phyloP scores from a whole-genome alignment of 257 asterid species.

The Jasminum sambac region DNA sequence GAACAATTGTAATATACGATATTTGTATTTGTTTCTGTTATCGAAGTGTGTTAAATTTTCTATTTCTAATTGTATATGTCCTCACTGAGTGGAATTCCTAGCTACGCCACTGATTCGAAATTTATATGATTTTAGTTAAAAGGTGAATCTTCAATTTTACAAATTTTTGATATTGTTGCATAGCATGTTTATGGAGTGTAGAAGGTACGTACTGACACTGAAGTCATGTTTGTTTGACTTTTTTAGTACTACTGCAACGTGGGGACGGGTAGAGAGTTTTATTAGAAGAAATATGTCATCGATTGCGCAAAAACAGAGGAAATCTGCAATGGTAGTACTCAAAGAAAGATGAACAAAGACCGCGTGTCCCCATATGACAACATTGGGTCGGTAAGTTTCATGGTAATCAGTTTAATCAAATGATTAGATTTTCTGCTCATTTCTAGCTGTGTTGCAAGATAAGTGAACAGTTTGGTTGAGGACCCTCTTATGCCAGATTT shows the following conservation, averaged over 20 bases:
- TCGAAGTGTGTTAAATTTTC: too few relatives aligned
- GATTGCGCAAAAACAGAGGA: slow-evolving; percentile 20
- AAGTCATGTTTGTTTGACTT: slow-evolving; percentile 16
- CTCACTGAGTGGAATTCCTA: too few relatives aligned
- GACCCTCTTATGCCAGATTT: too few relatives aligned
- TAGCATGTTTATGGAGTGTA: slow-evolving; percentile 4
- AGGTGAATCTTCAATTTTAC: not conserved
- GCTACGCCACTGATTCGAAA: too few relatives aligned
- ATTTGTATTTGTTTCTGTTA: too few relatives aligned
- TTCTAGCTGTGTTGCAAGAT: too few relatives aligned
- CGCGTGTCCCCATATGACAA: slow-evolving; percentile 29
- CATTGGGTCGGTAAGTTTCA: slow-evolving; percentile 33
- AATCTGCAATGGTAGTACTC: slow-evolving; percentile 32
- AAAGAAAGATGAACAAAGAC: slow-evolving; percentile 17
- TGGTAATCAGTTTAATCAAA: not conserved
- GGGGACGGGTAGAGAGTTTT: slow-evolving; percentile 43
- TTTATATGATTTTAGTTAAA: too few relatives aligned
- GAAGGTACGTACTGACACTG: slow-evolving; percentile 9
- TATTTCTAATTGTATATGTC: too few relatives aligned
- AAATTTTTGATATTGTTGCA: slow-evolving; percentile 10
- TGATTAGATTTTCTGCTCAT: not conserved
- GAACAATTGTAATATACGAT: too few relatives aligned
- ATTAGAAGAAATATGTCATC: slow-evolving; percentile 49
- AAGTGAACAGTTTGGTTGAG: too few relatives aligned
- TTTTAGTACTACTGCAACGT: slow-evolving; percentile 52